phyloP scores from a whole-genome alignment of 1,284 basidiomycete genomes.

The Porodaedalea pini region DNA sequence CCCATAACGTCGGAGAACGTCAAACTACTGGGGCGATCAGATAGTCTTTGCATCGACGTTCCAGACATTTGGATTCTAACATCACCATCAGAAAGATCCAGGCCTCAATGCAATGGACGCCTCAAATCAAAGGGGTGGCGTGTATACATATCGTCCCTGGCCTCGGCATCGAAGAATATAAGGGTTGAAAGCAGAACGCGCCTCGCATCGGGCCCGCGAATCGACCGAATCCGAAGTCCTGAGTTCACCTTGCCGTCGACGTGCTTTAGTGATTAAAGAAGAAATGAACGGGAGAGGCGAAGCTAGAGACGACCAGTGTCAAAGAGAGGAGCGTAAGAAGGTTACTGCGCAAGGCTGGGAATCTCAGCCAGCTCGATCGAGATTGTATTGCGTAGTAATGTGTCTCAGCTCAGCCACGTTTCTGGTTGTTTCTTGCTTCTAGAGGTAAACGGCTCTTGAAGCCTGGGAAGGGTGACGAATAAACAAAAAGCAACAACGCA shows the following conservation, averaged over 20 bases:
- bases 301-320: neutral
- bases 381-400: neutral
- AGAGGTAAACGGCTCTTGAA: no score
- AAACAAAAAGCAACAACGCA: neutral
- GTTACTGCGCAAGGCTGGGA: neutral
- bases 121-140: neutral
- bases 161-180: neutral
- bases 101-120: neutral
- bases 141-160: neutral
- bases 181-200: neutral
- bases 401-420: neutral
- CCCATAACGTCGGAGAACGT: no score
- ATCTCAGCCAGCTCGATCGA: neutral
- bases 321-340: no score
- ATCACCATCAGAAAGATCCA: neutral
- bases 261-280: neutral
- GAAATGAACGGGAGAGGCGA: neutral
- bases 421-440: neutral
- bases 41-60: no score
- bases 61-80: neutral
- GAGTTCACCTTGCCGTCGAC: neutral
- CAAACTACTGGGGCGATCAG: no score
- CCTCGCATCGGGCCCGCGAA: neutral
- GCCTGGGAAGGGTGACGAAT: no score
- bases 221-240: no score